phyloP scores from a whole-genome alignment of 1,139 yeast genomes.

The Ashbya aceris region DNA sequence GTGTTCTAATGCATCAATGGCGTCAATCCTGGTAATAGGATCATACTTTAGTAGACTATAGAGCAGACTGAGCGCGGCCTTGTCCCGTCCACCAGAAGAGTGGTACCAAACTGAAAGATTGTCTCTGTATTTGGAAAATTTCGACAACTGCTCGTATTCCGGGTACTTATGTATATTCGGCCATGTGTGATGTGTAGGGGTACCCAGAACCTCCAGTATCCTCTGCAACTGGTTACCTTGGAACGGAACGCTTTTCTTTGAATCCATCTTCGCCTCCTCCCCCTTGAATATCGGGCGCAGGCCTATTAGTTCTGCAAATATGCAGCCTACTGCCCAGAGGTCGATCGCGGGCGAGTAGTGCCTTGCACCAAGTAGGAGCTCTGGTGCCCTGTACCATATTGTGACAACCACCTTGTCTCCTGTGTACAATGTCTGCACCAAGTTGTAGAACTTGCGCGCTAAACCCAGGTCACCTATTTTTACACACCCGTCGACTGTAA shows the following conservation, averaged over 20 bases:
- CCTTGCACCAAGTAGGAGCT: slow-evolving; percentile 76
- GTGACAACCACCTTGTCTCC: slow-evolving; percentile 98
- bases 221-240: slow-evolving; percentile 87
- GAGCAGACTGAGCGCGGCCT: slow-evolving; percentile 57
- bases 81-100: slow-evolving; percentile 64
- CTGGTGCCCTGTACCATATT: slow-evolving; percentile 97
- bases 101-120: slow-evolving; percentile 79
- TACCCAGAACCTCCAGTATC: slow-evolving; percentile 82
- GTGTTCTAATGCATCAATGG: slow-evolving; percentile 65
- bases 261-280: slow-evolving; percentile 93
- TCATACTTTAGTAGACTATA: slow-evolving; percentile 65
- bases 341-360: slow-evolving; percentile 95
- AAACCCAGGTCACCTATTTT: slow-evolving; percentile 95
- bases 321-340: slow-evolving; percentile 96
- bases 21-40: slow-evolving; percentile 71
- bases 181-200: slow-evolving; percentile 74
- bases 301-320: slow-evolving; percentile 81
- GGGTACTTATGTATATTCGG: slow-evolving; percentile 73
- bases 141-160: slow-evolving; percentile 61
- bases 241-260: slow-evolving; percentile 85
- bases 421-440: slow-evolving; percentile 77
- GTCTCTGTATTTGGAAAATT: slow-evolving; percentile 55
- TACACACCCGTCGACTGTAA: slow-evolving; percentile 75
- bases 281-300: slow-evolving; percentile 92
- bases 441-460: slow-evolving; percentile 84